A percentile compares a stretch with the other conserved stretches of the same genome.
Evolutionary conservation across 306 rosid species (phyloP).

Genomic region (Ochetophila trinervis): DNA sequence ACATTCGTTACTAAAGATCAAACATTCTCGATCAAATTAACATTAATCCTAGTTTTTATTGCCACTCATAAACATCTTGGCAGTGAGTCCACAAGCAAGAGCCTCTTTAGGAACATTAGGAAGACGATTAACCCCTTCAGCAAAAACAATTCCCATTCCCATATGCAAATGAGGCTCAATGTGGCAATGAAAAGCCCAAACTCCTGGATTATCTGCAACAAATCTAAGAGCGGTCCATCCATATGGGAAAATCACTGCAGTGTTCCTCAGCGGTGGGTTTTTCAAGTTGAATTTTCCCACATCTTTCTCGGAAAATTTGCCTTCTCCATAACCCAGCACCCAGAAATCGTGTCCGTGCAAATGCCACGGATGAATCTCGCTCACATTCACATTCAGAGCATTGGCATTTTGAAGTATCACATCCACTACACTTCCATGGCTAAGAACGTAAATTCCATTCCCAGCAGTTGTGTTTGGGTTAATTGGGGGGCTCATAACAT

Average conservation of each 20-base stretch:
- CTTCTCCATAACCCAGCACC: constrained; percentile 85
- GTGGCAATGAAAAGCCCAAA: constrained; percentile 87
- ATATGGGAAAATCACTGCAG: constrained; percentile 56
- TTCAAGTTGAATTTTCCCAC: constrained; percentile 48
- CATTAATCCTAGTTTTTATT: background rate
- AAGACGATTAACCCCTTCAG: constrained; percentile 43
- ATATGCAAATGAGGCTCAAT: constrained; percentile 82
- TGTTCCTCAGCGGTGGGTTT: constrained; percentile 67
- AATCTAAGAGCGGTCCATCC: constrained; percentile 85
- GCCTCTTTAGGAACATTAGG: constrained; percentile 39
- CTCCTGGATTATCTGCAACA: constrained; percentile 80
- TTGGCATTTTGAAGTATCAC: constrained; percentile 73
- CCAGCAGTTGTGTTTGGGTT: constrained; percentile 40
- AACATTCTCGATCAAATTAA: too few species aligned
- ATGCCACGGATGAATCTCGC: constrained; percentile 93
- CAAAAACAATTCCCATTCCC: constrained; percentile 85
- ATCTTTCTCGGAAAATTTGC: constrained; percentile 42
- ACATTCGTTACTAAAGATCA: too few species aligned
- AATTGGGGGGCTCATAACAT: constrained; percentile 39
- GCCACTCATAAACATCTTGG: constrained; percentile 2
- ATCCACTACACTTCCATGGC: constrained; percentile 37
- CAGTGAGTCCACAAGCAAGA: constrained; percentile 54
- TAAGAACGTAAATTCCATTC: constrained; percentile 47
- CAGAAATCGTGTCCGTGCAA: constrained; percentile 90
- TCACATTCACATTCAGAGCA: constrained; percentile 25